These are phyloP conservation scores for Pilasporangium apinafurcum DNA, from an alignment of 352 stramenopile species.

Conservation along the genomic window DNA sequence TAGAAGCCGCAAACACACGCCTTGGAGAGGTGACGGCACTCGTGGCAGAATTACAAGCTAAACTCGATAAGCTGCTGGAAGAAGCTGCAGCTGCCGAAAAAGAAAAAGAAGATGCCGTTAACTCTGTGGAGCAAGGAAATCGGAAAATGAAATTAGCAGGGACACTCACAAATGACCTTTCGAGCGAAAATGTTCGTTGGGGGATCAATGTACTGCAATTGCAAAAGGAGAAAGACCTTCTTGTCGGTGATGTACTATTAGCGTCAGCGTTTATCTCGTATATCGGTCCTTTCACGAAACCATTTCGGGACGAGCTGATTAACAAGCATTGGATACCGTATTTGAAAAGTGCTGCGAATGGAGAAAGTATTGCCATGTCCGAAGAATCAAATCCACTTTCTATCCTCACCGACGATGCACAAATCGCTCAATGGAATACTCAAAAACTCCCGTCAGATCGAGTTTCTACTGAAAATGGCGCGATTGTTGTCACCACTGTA, in stretches of 20 bases:
- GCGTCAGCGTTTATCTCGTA: constrained; percentile 95
- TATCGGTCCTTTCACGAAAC: constrained; percentile 93
- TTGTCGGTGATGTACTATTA: constrained; percentile 92
- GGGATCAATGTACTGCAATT: constrained; percentile 91
- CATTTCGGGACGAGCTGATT: constrained; percentile 92
- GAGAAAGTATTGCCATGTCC: constrained; percentile 88
- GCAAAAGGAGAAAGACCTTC: constrained; percentile 87
- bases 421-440: constrained; percentile 93
- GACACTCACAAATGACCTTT: constrained; percentile 92
- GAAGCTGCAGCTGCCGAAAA: constrained; percentile 89
- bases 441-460: constrained; percentile 89
- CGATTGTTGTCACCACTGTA: constrained; percentile 90
- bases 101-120: constrained; percentile 92
- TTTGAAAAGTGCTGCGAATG: constrained; percentile 79
- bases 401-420: constrained; percentile 90
- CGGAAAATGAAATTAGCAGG: constrained; percentile 94
- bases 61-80: constrained; percentile 89
- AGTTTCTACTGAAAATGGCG: constrained; percentile 92
- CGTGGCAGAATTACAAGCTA: constrained; percentile 90
- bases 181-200: constrained; percentile 95
- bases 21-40: constrained; percentile 84
- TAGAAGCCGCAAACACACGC: constrained; percentile 88
- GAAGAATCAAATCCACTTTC: constrained; percentile 84
- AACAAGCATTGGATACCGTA: constrained; percentile 92
- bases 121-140: constrained; percentile 89